A percentile compares a stretch with the other conserved stretches of the same genome.
These are phyloP conservation scores for Botrytis sinoallii DNA, from an alignment of 2,329 filamentous ascomycete genomes.

Conservation along the genomic window DNA sequence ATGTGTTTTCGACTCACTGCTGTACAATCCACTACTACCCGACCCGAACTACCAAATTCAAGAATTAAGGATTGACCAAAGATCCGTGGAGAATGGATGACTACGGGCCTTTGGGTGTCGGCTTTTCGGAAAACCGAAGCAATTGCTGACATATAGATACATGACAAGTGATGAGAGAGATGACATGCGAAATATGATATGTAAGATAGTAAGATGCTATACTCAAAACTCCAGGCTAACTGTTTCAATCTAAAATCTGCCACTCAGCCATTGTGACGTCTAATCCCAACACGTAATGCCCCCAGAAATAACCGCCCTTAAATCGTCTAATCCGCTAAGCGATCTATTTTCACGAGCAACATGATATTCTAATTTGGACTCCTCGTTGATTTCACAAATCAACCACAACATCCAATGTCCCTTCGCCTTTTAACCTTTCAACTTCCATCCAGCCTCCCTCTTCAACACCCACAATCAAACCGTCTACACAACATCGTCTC, in stretches of 20 bases:
- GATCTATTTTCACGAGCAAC: background rate
- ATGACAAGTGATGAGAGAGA: background rate
- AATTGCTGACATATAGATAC: background rate
- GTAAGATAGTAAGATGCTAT: background rate
- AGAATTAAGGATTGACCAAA: background rate
- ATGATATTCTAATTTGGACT: background rate
- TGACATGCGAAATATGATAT: background rate
- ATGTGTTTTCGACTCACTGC: background rate
- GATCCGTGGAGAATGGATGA: background rate
- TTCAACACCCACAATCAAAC: slow-evolving; percentile 75
- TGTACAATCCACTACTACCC: background rate
- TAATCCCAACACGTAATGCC: background rate
- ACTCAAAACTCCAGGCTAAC: background rate
- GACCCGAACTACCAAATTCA: background rate
- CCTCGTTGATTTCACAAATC: slow-evolving; percentile 20
- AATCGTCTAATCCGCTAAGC: background rate
- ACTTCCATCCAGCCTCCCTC: slow-evolving; percentile 70
- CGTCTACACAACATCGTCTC: slow-evolving; percentile 89
- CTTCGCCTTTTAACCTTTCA: slow-evolving; percentile 43
- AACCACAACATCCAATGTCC: slow-evolving; percentile 32
- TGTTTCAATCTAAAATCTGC: background rate
- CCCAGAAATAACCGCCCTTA: background rate
- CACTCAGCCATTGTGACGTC: background rate
- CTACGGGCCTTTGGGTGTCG: background rate
- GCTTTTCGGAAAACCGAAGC: background rate